These are phyloP conservation scores for Blastomyces percursus DNA, from an alignment of 2,329 filamentous ascomycete genomes.

Conservation along the genomic window DNA sequence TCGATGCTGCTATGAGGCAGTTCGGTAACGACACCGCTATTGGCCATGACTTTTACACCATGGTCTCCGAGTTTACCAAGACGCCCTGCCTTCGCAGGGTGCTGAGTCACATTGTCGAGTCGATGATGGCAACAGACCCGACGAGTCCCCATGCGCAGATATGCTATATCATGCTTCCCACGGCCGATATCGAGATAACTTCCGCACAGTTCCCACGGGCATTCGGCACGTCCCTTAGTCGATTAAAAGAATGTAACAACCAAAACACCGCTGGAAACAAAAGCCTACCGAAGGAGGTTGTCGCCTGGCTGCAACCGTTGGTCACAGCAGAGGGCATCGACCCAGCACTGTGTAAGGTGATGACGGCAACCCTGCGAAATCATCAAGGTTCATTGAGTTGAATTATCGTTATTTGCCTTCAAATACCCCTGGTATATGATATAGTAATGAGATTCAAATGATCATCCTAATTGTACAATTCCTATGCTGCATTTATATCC, in stretches of 20 bases:
- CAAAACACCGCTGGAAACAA: slow-evolving; percentile 21
- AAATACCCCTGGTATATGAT: background rate
- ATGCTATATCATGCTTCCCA: slow-evolving; percentile 60
- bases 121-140: slow-evolving; percentile 50
- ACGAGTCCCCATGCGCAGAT: slow-evolving; percentile 53
- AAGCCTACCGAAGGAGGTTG: slow-evolving; percentile 37
- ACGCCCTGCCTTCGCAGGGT: slow-evolving; percentile 56
- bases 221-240: slow-evolving; percentile 53
- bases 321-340: slow-evolving; percentile 39
- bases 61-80: slow-evolving; percentile 60
- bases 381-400: slow-evolving; percentile 17
- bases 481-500: background rate
- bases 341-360: slow-evolving; percentile 43
- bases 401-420: slow-evolving; percentile 7
- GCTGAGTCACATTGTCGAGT: slow-evolving; percentile 58
- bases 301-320: slow-evolving; percentile 41
- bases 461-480: background rate
- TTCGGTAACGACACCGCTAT: slow-evolving; percentile 55
- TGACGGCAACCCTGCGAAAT: slow-evolving; percentile 31
- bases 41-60: slow-evolving; percentile 66
- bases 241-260: slow-evolving; percentile 45
- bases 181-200: slow-evolving; percentile 52
- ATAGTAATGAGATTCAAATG: slow-evolving; percentile 2
- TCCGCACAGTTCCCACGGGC: slow-evolving; percentile 63
- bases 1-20: slow-evolving; percentile 73